phyloP scores from a whole-genome alignment of 2,329 filamentous ascomycete genomes.

The Decorospora gaudefroyi region DNA sequence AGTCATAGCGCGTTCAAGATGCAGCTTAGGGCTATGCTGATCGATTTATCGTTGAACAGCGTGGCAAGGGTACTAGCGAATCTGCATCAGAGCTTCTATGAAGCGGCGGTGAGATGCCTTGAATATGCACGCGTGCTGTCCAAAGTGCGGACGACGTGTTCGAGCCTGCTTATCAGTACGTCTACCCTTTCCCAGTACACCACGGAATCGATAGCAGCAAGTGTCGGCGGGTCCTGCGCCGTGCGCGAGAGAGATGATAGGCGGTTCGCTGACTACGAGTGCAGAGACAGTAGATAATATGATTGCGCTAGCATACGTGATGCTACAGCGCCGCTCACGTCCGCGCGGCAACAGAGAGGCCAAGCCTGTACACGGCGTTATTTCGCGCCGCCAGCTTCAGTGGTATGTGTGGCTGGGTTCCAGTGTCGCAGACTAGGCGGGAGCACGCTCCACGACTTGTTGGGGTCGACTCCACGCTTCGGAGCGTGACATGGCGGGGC shows the following conservation, averaged over 20 bases:
- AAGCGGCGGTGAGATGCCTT: constrained; percentile 76
- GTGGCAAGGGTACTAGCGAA: constrained; percentile 71
- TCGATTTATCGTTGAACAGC: constrained; percentile 79
- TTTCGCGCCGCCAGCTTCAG: constrained; percentile 64
- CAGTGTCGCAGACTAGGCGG: constrained; percentile 31
- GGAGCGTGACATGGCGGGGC: constrained; percentile 26
- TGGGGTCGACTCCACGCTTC: constrained; percentile 18
- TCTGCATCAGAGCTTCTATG: constrained; percentile 72
- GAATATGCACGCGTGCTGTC: constrained; percentile 65
- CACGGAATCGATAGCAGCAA: too few species aligned
- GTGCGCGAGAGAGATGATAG: too few species aligned
- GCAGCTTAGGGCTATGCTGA: constrained; percentile 81
- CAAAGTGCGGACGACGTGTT: constrained; percentile 59
- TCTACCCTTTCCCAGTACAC: constrained; percentile 25
- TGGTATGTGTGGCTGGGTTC: constrained; percentile 59
- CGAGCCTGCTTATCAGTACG: constrained; percentile 64
- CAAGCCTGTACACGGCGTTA: constrained; percentile 48
- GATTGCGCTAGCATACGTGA: constrained; percentile 64
- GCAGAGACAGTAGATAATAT: constrained; percentile 68
- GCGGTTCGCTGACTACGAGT: constrained; percentile 23
- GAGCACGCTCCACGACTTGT: constrained; percentile 16
- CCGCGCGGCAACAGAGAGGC: constrained; percentile 45
- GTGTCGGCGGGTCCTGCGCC: too few species aligned
- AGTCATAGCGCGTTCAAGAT: constrained; percentile 69
- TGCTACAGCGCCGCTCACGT: constrained; percentile 62